Conservation (phyloP, 352 stramenopile genomes). For the Pythium aristosporum region DNA sequence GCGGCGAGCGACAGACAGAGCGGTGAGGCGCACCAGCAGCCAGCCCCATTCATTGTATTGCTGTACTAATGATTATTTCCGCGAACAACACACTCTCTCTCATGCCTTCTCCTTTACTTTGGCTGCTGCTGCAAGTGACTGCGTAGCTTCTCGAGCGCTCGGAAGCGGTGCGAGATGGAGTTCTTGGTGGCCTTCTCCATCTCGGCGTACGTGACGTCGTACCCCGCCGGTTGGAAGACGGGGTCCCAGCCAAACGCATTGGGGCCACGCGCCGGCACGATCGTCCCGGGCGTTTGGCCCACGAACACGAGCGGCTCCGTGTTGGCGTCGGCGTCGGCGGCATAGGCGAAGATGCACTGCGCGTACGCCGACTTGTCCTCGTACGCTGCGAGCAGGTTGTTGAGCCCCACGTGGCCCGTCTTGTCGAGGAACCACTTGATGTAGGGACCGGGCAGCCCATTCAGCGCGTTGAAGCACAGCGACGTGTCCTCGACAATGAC, state of each 20-base stretch:
- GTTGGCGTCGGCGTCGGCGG: constrained; percentile 31
- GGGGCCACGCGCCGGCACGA: constrained; percentile 89
- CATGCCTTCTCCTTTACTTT: not conserved
- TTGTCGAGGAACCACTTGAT: constrained; percentile 99
- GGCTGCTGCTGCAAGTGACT: constrained; percentile 13
- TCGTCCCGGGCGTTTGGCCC: constrained; percentile 90
- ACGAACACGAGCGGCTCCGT: constrained; percentile 92
- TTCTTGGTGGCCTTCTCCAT: constrained; percentile 91
- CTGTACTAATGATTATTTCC: constrained; percentile 29
- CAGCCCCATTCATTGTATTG: constrained; percentile 24
- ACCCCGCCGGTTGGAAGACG: constrained; percentile 88
- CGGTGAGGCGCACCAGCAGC: constrained; percentile 6
- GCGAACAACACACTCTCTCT: not conserved
- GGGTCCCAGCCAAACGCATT: constrained; percentile 91
- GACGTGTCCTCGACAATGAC: constrained; percentile 97
- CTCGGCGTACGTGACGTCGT: constrained; percentile 86
- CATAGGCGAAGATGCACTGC: constrained; percentile 96
- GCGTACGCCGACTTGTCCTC: constrained; percentile 96
- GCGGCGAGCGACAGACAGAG: not conserved
- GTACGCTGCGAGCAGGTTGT: constrained; percentile 94
- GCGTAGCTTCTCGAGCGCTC: constrained; percentile 66
- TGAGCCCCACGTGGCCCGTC: constrained; percentile 91
- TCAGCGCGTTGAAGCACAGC: constrained; percentile 96
- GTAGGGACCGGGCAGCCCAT: constrained; percentile 94
- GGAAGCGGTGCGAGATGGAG: constrained; percentile 89